Base-by-base conservation (phyloP, 352 stramenopile genomes). In the Achlya hypogyna region DNA sequence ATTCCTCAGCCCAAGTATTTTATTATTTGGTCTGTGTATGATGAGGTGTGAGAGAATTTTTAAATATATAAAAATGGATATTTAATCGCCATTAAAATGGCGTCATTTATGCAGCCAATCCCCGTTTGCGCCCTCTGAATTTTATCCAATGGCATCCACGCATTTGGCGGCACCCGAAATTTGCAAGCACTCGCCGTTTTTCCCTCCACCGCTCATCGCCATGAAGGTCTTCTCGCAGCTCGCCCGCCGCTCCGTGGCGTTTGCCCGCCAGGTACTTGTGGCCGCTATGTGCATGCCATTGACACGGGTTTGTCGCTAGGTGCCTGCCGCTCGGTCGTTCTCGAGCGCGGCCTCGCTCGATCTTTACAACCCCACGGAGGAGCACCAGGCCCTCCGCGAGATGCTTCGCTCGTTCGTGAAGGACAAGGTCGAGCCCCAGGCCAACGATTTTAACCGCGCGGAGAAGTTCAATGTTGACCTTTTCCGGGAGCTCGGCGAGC, bases 381-480 rank as follows among this genome's bases (percentile, higher is more conserved):
- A 96, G 71, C 88, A 96, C 62, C 75, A 77, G n/a, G 81, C 79
- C 9, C 74, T 98, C 54, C 90, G 92, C 9, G 81, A 98, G 38
- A 98, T 98, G 92, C 87, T 98, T 10, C 78, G 83, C 27, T 75
- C 81, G 63, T 98, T 98, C 64, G 90, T 97, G 38, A 93, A 96
- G 77, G 87, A 86, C 35, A 96, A 98, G 75, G 95, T 99, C 20
- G 97, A 99, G 65, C 97, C 96, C 16, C 97, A 99, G 81, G 96
- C 97, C 42, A 66, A 98, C 27, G 85, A 96, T 59, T 89, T 96
- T 71, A 98, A 99, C 76, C 78, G 93, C 38, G 82, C 85, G n/a
- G 96, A 99, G 75, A 96, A 93, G 69, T 99, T 99, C 75, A 99
- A 99, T 75, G 63, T 97, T 32, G 66, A 86, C 40, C 79, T 99